Evolutionary conservation across 2,329 filamentous ascomycete genomes (phyloP).

Genomic region (Epichloe uncinata): DNA sequence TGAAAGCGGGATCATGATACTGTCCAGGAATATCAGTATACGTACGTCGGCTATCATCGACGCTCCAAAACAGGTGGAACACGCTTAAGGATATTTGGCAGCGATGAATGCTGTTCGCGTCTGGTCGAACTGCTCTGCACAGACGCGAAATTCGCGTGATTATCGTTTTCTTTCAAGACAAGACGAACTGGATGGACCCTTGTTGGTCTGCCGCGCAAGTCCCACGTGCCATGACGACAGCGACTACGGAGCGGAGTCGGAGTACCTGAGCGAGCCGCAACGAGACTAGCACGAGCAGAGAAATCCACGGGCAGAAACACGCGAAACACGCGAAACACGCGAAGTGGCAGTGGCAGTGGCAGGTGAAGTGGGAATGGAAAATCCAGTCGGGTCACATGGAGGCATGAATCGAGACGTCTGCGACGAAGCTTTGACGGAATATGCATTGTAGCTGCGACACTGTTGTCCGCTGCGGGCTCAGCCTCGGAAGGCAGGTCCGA

Average conservation of each 20-base stretch:
- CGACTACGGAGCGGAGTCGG: background rate
- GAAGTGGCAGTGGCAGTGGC: background rate
- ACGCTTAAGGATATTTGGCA: no score
- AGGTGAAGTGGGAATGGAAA: background rate
- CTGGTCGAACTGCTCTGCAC: no score
- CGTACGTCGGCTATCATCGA: no score
- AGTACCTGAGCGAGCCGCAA: background rate
- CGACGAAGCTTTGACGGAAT: background rate
- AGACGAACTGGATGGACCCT: background rate
- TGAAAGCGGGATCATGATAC: no score
- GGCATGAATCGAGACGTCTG: background rate
- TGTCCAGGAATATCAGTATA: no score
- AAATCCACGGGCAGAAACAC: background rate
- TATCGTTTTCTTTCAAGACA: no score
- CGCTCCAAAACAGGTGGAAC: no score
- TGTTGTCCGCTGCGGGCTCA: background rate
- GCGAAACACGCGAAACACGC: background rate
- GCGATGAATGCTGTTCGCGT: no score
- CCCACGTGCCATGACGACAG: slow-evolving; percentile 1
- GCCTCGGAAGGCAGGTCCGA: background rate
- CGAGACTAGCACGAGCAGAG: background rate
- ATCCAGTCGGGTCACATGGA: slow-evolving; percentile 2
- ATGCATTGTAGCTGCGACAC: no score
- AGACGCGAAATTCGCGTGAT: no score
- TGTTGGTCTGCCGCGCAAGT: no score